A percentile compares a stretch with the other conserved stretches of the same genome.
These are phyloP conservation scores for Nakaseomyces bracarensis DNA, from an alignment of 1,139 yeast genomes.

Conservation along the genomic window DNA sequence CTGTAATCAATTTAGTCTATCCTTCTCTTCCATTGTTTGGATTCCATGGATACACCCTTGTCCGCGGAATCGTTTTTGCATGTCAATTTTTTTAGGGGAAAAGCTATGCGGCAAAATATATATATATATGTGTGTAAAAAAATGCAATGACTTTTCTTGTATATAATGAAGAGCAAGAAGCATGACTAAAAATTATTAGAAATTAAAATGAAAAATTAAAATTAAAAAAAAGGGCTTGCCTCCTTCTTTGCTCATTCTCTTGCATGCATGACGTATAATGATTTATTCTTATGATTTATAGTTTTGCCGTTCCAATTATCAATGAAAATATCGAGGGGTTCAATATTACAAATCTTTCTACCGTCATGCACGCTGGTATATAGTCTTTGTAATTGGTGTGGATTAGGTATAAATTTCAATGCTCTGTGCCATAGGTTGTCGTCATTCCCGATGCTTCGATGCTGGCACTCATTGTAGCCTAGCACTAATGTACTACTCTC, in stretches of 20 bases:
- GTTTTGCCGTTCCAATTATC: conserved; percentile 20
- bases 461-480: conserved; percentile 6
- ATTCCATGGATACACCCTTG: too few relatives aligned
- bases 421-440: conserved; percentile 7
- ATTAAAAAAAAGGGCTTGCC: not conserved
- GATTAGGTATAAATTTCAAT: conserved; percentile 16
- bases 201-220: too few relatives aligned
- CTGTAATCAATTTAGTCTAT: too few relatives aligned
- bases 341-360: conserved; percentile 15
- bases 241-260: not conserved
- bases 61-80: too few relatives aligned
- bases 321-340: conserved; percentile 20
- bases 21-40: too few relatives aligned
- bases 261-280: not conserved
- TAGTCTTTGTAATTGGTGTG: conserved; percentile 18
- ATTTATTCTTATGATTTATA: not conserved
- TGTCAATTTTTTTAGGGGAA: too few relatives aligned
- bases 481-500: conserved; percentile 7
- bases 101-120: too few relatives aligned
- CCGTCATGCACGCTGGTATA: conserved; percentile 19
- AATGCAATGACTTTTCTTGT: too few relatives aligned
- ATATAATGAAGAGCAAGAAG: too few relatives aligned
- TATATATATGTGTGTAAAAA: too few relatives aligned
- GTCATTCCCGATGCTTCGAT: conserved; percentile 7
- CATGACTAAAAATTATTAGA: too few relatives aligned